Evolutionary conservation across 495 filamentous ascomycete genomes (phyloP), one percentile per base, ranked within the genome.

Genomic region (Cercophora samala): DNA sequence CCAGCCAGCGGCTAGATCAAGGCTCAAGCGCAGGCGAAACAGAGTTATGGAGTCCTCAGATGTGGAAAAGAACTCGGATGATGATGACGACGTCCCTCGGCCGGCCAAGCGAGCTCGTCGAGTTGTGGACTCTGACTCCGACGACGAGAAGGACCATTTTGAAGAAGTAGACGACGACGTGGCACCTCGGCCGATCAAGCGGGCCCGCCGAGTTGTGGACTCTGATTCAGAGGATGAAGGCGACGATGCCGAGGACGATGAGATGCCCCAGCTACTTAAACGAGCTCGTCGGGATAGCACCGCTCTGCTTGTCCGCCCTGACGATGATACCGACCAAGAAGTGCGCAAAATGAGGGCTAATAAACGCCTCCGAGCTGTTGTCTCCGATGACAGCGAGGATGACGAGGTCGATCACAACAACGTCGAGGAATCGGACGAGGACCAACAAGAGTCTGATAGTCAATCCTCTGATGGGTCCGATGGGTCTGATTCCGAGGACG

Each of bases 171-270:
- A n/a, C n/a, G 51, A 54, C 6, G 52, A 54, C 4, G 19, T 18
- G 52, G 17, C 13, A 21, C 52, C 15, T 18, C 52, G 52, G n/a
- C 53, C 53, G 11, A 56, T 5, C 6, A 56, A 56, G 53, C 53
- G 53, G 22, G n/a, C n/a, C n/a, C 53, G 53, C 53, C n/a, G 66
- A 1, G 64, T 70, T 13, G 63, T 70, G 15, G 65, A 66, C 1
- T 69, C 70, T 2, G 66, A 72, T 18, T 66, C 66, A 4, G 68
- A 67, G 0, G 66, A 69, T 3, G 63, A 66, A 5, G 9, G 42
- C 26, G 21, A 19, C 59, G 37, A 17, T 22, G 26, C 18, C 52
- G 61, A 58, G 5, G 29, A 66, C 1, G 64, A 66, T 58, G 24
- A 1, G 5, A 22, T 46, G 5, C 62, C 42, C 21, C 23, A 37